phyloP scores from a whole-genome alignment of 2,329 filamentous ascomycete species.

The Mycocentrospora acerina region DNA sequence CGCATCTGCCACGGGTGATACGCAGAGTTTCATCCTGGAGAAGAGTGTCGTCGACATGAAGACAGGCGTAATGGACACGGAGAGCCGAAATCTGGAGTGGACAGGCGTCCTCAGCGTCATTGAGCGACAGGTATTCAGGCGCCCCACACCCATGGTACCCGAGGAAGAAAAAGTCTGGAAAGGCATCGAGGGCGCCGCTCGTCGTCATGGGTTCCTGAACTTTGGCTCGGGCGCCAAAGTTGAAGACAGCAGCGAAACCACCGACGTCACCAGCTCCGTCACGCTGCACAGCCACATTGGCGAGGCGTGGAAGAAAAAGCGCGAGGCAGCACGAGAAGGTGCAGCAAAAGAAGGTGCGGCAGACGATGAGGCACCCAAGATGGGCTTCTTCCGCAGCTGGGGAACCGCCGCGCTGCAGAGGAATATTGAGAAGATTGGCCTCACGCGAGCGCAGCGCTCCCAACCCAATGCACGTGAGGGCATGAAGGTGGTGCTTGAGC shows the following conservation, averaged over 20 bases:
- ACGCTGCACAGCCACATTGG: constrained; percentile 72
- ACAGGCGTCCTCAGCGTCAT: constrained; percentile 77
- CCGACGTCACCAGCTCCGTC: constrained; percentile 72
- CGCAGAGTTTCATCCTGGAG: constrained; percentile 79
- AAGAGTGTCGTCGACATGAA: constrained; percentile 76
- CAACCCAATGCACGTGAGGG: constrained; percentile 79
- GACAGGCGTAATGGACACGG: constrained; percentile 80
- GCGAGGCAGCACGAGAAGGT: constrained; percentile 45
- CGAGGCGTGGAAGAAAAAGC: constrained; percentile 60
- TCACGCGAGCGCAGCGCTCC: constrained; percentile 74
- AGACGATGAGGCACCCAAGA: constrained; percentile 52
- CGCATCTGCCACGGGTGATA: constrained; percentile 59
- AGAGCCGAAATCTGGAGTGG: constrained; percentile 80
- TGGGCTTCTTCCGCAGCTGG: constrained; percentile 63
- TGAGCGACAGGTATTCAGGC: constrained; percentile 70
- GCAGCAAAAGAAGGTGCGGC: constrained; percentile 25
- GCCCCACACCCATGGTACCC: constrained; percentile 36
- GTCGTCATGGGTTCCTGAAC: constrained; percentile 35
- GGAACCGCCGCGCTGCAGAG: constrained; percentile 72
- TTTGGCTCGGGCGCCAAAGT: constrained; percentile 31
- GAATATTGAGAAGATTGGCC: constrained; percentile 76
- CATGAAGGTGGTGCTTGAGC: constrained; percentile 78
- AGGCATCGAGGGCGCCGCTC: constrained; percentile 33
- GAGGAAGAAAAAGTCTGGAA: constrained; percentile 31
- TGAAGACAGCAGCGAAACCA: constrained; percentile 47